phyloP scores from a whole-genome alignment of 202 grass and related monocot genomes.

The Saccharum hybrid region DNA sequence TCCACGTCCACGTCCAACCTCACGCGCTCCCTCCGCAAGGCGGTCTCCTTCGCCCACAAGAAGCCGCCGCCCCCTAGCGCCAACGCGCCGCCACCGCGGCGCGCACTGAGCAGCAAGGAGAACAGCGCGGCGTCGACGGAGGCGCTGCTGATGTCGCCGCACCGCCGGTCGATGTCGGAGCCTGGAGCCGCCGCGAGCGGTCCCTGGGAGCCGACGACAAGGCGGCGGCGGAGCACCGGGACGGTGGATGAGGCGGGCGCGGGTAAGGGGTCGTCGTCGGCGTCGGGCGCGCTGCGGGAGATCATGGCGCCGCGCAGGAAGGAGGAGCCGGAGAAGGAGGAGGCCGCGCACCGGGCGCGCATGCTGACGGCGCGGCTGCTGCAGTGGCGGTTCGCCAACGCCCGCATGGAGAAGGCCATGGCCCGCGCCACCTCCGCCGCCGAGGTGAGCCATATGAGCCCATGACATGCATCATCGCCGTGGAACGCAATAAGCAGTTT shows the following conservation, averaged over 20 bases:
- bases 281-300: conserved; percentile 31
- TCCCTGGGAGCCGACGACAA: conserved; percentile 25
- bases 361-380: conserved; percentile 59
- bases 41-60: conserved; percentile 41
- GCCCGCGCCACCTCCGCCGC: conserved; percentile 53
- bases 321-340: conserved; percentile 63
- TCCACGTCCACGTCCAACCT: conserved; percentile 57
- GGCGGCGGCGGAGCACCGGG: conserved; percentile 38
- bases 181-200: not conserved
- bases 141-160: conserved; percentile 32
- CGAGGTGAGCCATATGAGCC: conserved; percentile 52
- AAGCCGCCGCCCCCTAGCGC: not conserved
- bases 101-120: conserved; percentile 47
- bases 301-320: conserved; percentile 52
- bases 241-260: not conserved
- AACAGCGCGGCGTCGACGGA: conserved; percentile 48
- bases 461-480: not conserved
- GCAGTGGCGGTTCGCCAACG: conserved; percentile 90
- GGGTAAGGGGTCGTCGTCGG: not conserved
- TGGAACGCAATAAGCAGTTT: not conserved
- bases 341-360: conserved; percentile 59
- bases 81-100: conserved; percentile 40
- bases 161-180: conserved; percentile 24
- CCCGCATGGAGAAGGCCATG: conserved; percentile 52
- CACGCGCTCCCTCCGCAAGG: conserved; percentile 50